Base-by-base conservation (phyloP, 441 rosid species). In the Adansonia rubrostipa region DNA sequence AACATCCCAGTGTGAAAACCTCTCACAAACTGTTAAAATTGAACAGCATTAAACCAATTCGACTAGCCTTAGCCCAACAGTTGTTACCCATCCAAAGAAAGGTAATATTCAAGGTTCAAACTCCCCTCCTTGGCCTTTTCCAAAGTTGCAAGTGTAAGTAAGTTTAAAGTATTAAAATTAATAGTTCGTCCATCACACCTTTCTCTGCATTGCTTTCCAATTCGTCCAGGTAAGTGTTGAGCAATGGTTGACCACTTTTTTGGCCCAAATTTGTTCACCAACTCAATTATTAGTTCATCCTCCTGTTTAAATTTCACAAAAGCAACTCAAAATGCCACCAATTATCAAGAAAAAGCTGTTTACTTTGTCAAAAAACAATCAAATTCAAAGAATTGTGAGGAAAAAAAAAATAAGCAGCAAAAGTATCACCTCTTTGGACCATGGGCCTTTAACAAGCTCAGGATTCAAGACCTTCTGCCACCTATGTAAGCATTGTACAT, bases 401-500 rank as follows among this genome's bases (percentile, higher is more conserved):
- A 63, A 45, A 71, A 47, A 68, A 71, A 47, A 74, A 45, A 68
- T 62, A 56, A 77, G 61, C 58, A 78, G 78, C 53, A 42, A 80
- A 15, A 13, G 65, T 22, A 71, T 85, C 77, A 94, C 99, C 99
- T 94, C 98, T 84, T 94, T 97, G 11, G 99, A 94, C 99, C 99
- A 97, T 15, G 99, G 99, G 19, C 98, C 99, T 91, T 97, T 94
- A 60, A 97, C 95, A 75, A 96, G 96, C 80, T 97, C 99, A 50
- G 99, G 99, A 84, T 94, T 92, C 83, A 97, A 88, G 82, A 97
- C 99, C 88, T 97, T 97, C 89, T 97, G 99, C 99, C 99, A 97
- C 85, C 99, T 90, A 87, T 97, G 99, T 53, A 97, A 91, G 89
- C 99, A 97, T 80, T 97, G 99, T 73, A 97, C 99, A 87, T 97